These are phyloP conservation scores for Penicillium verhagenii DNA, from an alignment of 495 filamentous ascomycete genomes.

Conservation along the genomic window DNA sequence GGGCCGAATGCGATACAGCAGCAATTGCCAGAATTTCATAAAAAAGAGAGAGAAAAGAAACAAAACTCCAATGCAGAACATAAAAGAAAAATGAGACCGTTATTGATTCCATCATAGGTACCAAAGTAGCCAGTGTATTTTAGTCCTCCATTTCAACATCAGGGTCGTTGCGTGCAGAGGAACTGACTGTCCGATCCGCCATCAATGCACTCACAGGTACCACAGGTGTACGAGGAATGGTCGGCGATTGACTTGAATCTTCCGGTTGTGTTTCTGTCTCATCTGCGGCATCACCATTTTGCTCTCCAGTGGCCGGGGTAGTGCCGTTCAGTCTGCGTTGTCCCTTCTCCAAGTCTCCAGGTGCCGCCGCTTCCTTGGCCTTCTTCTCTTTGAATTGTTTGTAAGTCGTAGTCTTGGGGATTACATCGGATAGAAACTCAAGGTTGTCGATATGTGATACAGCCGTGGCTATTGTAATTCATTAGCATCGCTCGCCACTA, in stretches of 20 bases:
- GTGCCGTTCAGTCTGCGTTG: constrained; percentile 52
- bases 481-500: neutral
- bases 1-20: constrained; percentile 7
- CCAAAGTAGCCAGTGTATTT: neutral
- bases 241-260: constrained; percentile 24
- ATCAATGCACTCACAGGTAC: constrained; percentile 41
- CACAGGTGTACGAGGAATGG: constrained; percentile 30
- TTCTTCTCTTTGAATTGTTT: constrained; percentile 72
- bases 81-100: constrained; percentile 19
- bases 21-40: constrained; percentile 12
- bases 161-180: constrained; percentile 26
- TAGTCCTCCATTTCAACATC: constrained; percentile 60
- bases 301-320: constrained; percentile 16
- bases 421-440: constrained; percentile 89
- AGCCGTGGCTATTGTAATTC: constrained; percentile 63
- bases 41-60: too few relatives aligned
- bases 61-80: constrained; percentile 29
- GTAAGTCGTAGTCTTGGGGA: constrained; percentile 80
- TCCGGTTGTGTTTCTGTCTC: constrained; percentile 9
- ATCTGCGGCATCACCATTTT: constrained; percentile 31
- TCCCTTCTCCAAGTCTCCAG: constrained; percentile 46
- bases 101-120: neutral
- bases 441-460: constrained; percentile 89
- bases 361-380: constrained; percentile 47
- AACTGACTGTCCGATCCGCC: constrained; percentile 36